These are phyloP conservation scores for Phycomyces nitens DNA, from an alignment of 192 early-diverging fungal genomes.

Conservation along the genomic window DNA sequence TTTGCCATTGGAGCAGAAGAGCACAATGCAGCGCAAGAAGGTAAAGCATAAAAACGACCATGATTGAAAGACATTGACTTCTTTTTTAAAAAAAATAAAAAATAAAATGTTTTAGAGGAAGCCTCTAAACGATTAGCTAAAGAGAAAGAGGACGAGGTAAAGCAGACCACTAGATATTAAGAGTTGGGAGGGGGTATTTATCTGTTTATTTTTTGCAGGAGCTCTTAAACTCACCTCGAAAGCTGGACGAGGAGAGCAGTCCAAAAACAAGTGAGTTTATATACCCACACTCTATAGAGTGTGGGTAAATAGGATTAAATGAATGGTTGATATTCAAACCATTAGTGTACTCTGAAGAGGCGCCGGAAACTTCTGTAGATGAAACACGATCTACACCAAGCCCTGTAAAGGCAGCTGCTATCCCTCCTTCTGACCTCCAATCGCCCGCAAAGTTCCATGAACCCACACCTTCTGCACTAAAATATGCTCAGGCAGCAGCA, in stretches of 20 bases:
- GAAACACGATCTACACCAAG: background rate
- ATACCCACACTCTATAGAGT: background rate
- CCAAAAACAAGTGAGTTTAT: background rate
- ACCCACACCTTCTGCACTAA: conserved; percentile 11
- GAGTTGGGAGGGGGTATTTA: background rate
- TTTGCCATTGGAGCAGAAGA: conserved; percentile 78
- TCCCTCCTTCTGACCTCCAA: background rate
- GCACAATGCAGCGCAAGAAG: conserved; percentile 38
- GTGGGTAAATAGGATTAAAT: no score
- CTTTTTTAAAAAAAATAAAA: no score
- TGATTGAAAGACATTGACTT: no score
- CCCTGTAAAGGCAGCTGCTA: conserved; percentile 7
- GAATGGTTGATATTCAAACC: background rate
- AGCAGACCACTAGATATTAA: background rate
- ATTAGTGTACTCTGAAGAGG: background rate
- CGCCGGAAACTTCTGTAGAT: background rate
- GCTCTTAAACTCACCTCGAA: background rate
- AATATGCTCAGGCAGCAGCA: conserved; percentile 20
- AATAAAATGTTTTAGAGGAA: conserved; percentile 25
- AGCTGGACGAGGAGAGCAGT: background rate
- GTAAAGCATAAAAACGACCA: no score
- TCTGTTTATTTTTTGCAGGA: no score
- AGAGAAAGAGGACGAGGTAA: conserved; percentile 39
- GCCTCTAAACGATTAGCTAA: conserved; percentile 30
- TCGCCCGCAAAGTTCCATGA: conserved; percentile 1